Percentiles rank a stretch among this genome's conserved stretches.
phyloP scores from a whole-genome alignment of 495 filamentous ascomycete species.

The Pseudoneurospora amorphoporcata region DNA sequence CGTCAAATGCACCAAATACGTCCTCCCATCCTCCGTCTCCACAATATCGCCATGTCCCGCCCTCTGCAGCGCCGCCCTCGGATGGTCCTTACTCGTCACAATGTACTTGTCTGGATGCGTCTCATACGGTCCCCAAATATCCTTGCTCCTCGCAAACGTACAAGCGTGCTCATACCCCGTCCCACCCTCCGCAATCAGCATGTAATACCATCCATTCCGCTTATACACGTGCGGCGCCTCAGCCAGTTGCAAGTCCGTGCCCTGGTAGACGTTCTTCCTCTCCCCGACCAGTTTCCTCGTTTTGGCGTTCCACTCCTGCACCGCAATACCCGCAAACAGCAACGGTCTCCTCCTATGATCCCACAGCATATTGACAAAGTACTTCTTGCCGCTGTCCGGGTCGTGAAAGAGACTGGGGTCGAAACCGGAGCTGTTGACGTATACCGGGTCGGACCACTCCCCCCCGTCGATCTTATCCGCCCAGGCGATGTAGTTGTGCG shows the following conservation, averaged over 20 bases:
- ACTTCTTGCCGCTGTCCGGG: slow-evolving; percentile 40
- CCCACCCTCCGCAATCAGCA: slow-evolving; percentile 57
- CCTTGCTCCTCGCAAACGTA: slow-evolving; percentile 41
- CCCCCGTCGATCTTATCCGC: slow-evolving; percentile 38
- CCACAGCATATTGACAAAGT: slow-evolving; percentile 45
- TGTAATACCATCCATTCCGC: slow-evolving; percentile 55
- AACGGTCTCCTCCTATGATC: slow-evolving; percentile 40
- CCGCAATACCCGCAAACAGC: slow-evolving; percentile 35
- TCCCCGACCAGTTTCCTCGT: slow-evolving; percentile 36
- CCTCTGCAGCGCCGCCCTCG: slow-evolving; percentile 36
- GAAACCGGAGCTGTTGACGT: slow-evolving; percentile 43
- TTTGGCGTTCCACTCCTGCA: slow-evolving; percentile 39
- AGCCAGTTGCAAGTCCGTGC: slow-evolving; percentile 43
- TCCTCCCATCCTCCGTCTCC: slow-evolving; percentile 45
- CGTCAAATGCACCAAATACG: slow-evolving; percentile 44
- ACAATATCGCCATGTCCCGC: slow-evolving; percentile 52
- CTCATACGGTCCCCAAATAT: slow-evolving; percentile 51
- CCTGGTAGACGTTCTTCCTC: slow-evolving; percentile 42
- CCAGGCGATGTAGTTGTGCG: slow-evolving; percentile 44
- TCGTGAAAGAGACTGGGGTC: slow-evolving; percentile 52
- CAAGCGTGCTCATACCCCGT: slow-evolving; percentile 47
- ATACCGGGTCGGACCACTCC: slow-evolving; percentile 47
- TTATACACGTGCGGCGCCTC: slow-evolving; percentile 58
- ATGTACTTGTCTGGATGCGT: slow-evolving; percentile 39
- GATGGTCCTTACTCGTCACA: slow-evolving; percentile 35